Base-by-base conservation (phyloP, 2,329 filamentous ascomycete genomes). In the Paradendryphiella salina region DNA sequence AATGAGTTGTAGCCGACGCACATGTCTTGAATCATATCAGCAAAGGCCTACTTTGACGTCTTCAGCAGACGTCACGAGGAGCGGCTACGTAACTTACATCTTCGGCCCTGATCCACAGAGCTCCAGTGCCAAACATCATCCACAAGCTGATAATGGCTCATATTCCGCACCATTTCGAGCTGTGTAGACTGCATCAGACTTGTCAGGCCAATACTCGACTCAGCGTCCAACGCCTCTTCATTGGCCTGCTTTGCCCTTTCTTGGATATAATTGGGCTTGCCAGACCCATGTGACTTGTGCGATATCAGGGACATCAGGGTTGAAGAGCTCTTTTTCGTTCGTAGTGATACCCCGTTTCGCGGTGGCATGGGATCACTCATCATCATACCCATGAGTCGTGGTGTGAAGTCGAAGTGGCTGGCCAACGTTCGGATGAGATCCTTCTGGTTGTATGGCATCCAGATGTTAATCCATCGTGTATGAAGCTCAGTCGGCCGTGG, bases 391-490 rank as follows among this genome's bases (percentile, higher is more conserved):
- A 81, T 77, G 11, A 90, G 75, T 43, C 88, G 79, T 21, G 82
- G 81, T 0, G 88, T 89, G 59, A 91, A 87, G 37, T 82, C 82
- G 66, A 90, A 91, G 41, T 81, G 77, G 29, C 76, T 74, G 13
- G 82, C 85, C 18, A 90, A 33, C 14, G 78, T 73, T 58, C 77
- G 75, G 36, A 90, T 77, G 8, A 81, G 65, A 3, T 81, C 76
- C 29, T 74, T 76, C 60, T 90, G 86, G 14, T 73, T 70, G 60
- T 83, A 81, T 0, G 87, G 87, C 38, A 82, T 79, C 85, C 86
- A 91, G 20, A 91, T 80, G 56, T 90, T 89, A 59, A 90, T 89
- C 88, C 88, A 91, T 69, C 87, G 79, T 3, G 87, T 84, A 52
- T 77, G 79, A 37, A 79, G 73, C 40, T 75, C 77, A 33, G 71